Base-by-base conservation (phyloP, 495 filamentous ascomycete species). In the Penicillium chermesinum region DNA sequence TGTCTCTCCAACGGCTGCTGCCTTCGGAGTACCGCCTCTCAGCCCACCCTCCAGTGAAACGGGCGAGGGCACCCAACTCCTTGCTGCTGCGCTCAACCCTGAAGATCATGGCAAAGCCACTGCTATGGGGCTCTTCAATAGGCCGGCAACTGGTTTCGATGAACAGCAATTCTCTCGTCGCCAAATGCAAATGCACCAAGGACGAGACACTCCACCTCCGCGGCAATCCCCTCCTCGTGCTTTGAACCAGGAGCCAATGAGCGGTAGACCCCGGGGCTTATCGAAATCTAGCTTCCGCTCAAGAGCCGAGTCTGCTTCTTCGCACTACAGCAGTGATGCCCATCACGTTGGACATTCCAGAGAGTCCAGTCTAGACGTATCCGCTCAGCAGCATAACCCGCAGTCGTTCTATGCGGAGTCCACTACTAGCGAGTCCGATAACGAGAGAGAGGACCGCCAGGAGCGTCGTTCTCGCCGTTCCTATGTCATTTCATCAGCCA, bases 71-170 rank as follows among this genome's bases (percentile, higher is more conserved):
- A 54, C 70, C 0, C 63, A 79, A 0, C 65, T 84, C 12, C 63
- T 81, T 40, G 66, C 73, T 1, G 66, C 67, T 7, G 69, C 86
- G 12, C 73, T 91, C 8, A 81, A 87, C 49, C 85, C 88, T 0
- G 84, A 83, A 50, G 89, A 95, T 53, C 70, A 79, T 34, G 89
- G 88, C 15, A 94, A 94, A 64, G 88, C 90, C 10, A 94, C 90
- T 0, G 88, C 88, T 3, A 75, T 89, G 65, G 88, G 88, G 13
- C 75, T 88, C 1, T 95, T 95, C 69, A 84, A 90, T 45, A 89
- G 89, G 53, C 87, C 90, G 2, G 69, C 64, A 16, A 78, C 84
- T 34, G 73, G 78, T 7, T 95, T 90, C 44, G 86, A 93, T 54
- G 90, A 96, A 55, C 80, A 85, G 32, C 86, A 87, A 54, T 96